These are phyloP conservation scores for Diversispora epigaea DNA, from an alignment of 192 early-diverging fungal genomes.

Conservation along the genomic window DNA sequence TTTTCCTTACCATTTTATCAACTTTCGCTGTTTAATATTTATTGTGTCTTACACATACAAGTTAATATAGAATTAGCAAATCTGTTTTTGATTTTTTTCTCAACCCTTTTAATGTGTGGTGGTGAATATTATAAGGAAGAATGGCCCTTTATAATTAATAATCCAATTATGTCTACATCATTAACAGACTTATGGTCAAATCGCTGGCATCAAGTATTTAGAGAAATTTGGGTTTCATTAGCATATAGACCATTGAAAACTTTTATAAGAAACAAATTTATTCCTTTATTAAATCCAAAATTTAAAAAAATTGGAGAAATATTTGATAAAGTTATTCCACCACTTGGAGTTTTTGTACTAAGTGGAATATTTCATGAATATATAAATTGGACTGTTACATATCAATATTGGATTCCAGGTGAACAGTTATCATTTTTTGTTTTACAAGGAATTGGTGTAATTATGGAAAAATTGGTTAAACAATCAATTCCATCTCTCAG, in stretches of 20 bases:
- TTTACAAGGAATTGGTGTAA: not conserved
- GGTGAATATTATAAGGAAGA: not conserved
- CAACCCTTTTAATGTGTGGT: not conserved
- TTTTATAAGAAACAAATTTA: slow-evolving; percentile 1
- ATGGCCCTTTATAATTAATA: not conserved
- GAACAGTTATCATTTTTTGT: slow-evolving; percentile 1
- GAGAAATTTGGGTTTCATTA: slow-evolving; percentile 1
- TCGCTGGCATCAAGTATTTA: slow-evolving; percentile 6
- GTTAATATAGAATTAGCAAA: not conserved
- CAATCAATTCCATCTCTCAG: not conserved
- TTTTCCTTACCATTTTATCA: not conserved
- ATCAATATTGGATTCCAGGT: slow-evolving; percentile 11
- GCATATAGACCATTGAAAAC: not conserved
- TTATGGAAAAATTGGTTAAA: not conserved
- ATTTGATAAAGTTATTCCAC: not conserved
- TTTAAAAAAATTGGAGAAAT: not conserved
- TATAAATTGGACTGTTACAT: not conserved
- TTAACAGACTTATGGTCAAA: slow-evolving; percentile 11
- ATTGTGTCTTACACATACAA: not conserved
- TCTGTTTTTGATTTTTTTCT: not conserved
- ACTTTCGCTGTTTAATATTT: not conserved
- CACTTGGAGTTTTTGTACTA: slow-evolving; percentile 9
- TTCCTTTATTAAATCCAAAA: not conserved
- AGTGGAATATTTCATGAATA: slow-evolving; percentile 24
- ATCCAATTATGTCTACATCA: slow-evolving; percentile 7